Evolutionary conservation across 2,329 filamentous ascomycete genomes (phyloP), one percentile per base, ranked within the genome.

Genomic region (Fusarium sp.): DNA sequence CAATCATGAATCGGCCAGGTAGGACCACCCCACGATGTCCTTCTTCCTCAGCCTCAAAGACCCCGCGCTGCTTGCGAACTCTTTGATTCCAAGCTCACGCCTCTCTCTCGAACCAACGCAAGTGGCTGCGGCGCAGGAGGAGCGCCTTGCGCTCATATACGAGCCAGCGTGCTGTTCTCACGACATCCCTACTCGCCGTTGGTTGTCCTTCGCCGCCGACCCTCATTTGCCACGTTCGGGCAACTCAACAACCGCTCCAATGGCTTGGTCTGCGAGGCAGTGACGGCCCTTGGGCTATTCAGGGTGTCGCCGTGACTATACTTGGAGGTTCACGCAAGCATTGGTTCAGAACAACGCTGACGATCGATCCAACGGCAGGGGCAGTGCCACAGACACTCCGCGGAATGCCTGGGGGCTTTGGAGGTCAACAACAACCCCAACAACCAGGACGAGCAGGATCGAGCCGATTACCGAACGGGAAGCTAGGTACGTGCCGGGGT

Each of bases 401-500:
- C 73, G 87, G 88, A 74, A 86, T 91, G 81, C 89, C 89, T 57
- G 85, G 84, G 74, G 87, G 86, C 68, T 91, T 90, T 78, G 85
- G 84, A 71, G 83, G 83, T 73, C 88, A 89, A 73, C 88, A 88
- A 78, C 88, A 88, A 78, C 84, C 84, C 62, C 89, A 89, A 68
- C 82, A 82, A 67, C 76, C 71, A 71, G 86, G 82, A 59, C 85
- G 89, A 76, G 82, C 83, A 68, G 86, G 86, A 43, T 85, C 89
- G 57, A 88, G 79, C 78, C 86, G 89, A 76, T 83, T 91, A 85
- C 89, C 88, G 62, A 90, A 89, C 73, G 89, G 89, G 59, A 91
- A 91, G 80, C 80, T 90, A 84, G 87, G 89, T 91, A 78, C 52
- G 73, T 55, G 55, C 43, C 50, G 43, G 52, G 36, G 37, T 46